Conservation (phyloP, 805 yeast genomes). For the Candida michaelii region DNA sequence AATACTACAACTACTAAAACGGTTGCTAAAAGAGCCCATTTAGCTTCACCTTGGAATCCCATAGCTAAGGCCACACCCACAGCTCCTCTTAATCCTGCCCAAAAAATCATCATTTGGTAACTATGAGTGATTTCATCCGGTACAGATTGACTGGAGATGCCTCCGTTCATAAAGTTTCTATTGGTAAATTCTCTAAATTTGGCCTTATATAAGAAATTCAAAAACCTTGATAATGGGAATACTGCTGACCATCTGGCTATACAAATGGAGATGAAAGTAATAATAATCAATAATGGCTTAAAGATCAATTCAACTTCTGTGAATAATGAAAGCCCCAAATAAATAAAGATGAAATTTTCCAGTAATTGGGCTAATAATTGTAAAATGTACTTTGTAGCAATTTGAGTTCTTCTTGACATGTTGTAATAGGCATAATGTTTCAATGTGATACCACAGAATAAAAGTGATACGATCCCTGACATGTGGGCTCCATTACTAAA, state of each 20-base stretch:
- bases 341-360: conserved; percentile 95
- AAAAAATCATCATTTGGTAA: conserved; percentile 97
- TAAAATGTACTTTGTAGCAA: conserved; percentile 92
- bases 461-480: conserved; percentile 95
- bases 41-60: conserved; percentile 94
- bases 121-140: conserved; percentile 92
- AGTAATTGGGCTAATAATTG: conserved; percentile 92
- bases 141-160: conserved; percentile 39
- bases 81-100: conserved; percentile 99
- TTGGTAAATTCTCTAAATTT: conserved; percentile 45
- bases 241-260: conserved; percentile 97
- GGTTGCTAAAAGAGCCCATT: conserved; percentile 85
- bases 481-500: conserved; percentile 98
- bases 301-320: conserved; percentile 95
- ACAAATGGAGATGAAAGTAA: conserved; percentile 87
- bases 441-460: conserved; percentile 94
- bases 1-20: conserved; percentile 94
- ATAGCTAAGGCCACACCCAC: conserved; percentile 99
- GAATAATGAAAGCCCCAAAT: conserved; percentile 88
- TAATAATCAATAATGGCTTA: conserved; percentile 88
- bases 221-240: conserved; percentile 83
- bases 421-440: conserved; percentile 96
- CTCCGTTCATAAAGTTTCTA: conserved; percentile 34
- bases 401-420: conserved; percentile 96
- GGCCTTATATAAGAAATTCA: conserved; percentile 75